A percentile compares a stretch with the other conserved stretches of the same genome.
Evolutionary conservation across 768 basidiomycete genomes (phyloP).

Genomic region (Suillus lakei): DNA sequence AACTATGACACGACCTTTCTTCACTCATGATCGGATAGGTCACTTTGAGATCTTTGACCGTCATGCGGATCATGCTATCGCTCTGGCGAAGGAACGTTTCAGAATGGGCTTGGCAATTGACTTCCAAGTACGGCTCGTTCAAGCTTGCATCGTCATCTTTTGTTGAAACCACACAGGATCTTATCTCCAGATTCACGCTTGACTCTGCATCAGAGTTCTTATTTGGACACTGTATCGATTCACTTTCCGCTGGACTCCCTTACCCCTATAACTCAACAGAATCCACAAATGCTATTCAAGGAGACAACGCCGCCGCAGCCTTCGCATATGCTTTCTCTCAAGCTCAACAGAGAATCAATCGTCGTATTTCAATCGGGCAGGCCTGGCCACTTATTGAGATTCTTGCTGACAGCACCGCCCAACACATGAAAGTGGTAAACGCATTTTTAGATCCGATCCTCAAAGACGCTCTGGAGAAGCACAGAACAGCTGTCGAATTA

Average conservation of each 20-base stretch:
- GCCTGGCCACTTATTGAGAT: constrained; percentile 48
- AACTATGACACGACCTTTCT: constrained; percentile 72
- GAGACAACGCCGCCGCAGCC: constrained; percentile 20
- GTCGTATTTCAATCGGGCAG: constrained; percentile 35
- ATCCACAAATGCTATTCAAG: constrained; percentile 10
- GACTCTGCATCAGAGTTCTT: constrained; percentile 60
- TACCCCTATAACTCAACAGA: constrained; percentile 38
- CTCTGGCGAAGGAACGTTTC: constrained; percentile 48
- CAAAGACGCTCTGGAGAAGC: constrained; percentile 37
- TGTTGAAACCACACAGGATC: constrained; percentile 40
- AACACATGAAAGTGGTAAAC: constrained; percentile 44
- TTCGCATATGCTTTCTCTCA: constrained; percentile 41
- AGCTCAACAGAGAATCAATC: constrained; percentile 36
- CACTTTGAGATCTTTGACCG: constrained; percentile 68
- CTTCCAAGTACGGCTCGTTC: constrained; percentile 50
- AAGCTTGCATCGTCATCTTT: not conserved
- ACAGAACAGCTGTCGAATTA: constrained; percentile 12
- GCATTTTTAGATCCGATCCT: constrained; percentile 45
- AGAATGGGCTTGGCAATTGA: constrained; percentile 55
- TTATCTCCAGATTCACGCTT: constrained; percentile 52
- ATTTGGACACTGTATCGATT: constrained; percentile 49
- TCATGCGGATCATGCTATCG: constrained; percentile 54
- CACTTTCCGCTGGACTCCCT: constrained; percentile 41
- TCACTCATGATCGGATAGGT: constrained; percentile 61
- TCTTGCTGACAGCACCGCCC: constrained; percentile 32